Evolutionary conservation across 305 asterid species (phyloP).

Genomic region (Stenogyne calaminthoides): DNA sequence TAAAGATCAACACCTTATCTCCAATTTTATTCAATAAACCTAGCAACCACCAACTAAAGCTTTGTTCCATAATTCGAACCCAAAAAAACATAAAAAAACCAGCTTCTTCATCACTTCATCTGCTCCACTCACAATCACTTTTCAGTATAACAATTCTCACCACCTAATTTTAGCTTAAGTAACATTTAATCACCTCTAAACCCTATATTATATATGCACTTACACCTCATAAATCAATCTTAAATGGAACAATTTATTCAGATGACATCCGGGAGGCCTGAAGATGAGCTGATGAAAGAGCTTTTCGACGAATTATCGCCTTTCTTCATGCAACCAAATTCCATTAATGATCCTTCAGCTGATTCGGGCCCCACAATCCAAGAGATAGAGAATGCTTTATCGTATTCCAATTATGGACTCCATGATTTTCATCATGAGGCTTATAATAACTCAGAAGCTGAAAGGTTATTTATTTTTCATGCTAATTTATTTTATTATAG

Average conservation of each 20-base stretch:
- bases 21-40: slow-evolving; percentile 33
- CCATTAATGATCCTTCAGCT: neutral
- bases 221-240: slow-evolving; percentile 3
- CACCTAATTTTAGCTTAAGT: neutral
- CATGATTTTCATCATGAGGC: slow-evolving; percentile 29
- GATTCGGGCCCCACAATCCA: slow-evolving; percentile 37
- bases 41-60: slow-evolving; percentile 59
- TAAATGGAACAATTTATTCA: slow-evolving; percentile 50
- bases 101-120: slow-evolving; percentile 50
- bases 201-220: slow-evolving; percentile 18
- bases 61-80: slow-evolving; percentile 23
- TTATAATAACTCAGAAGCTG: slow-evolving; percentile 27
- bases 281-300: slow-evolving; percentile 58
- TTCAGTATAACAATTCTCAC: neutral
- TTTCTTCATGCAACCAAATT: slow-evolving; percentile 31
- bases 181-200: neutral
- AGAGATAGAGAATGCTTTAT: slow-evolving; percentile 41
- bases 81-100: slow-evolving; percentile 38
- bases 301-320: slow-evolving; percentile 58
- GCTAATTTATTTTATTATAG: too few species aligned
- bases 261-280: slow-evolving; percentile 28
- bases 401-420: slow-evolving; percentile 32
- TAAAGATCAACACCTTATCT: slow-evolving; percentile 41
- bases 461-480: slow-evolving; percentile 40
- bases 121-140: slow-evolving; percentile 55